Percentiles rank a stretch among this genome's conserved stretches.
These are phyloP conservation scores for Blastocystis sp. DNA, from an alignment of 352 stramenopile species.

Conservation along the genomic window DNA sequence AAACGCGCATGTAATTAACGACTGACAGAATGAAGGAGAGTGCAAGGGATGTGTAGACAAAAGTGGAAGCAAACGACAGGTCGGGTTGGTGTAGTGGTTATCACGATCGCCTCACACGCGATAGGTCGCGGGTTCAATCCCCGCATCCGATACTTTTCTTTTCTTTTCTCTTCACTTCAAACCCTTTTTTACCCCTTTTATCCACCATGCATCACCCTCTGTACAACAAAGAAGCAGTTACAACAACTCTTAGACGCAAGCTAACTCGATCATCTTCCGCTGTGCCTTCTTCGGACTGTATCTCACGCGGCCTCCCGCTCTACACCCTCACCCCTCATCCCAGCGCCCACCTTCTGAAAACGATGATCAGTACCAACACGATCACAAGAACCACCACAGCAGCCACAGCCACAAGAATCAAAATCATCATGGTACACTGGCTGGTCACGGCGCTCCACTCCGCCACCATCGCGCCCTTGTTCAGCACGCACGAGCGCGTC, in stretches of 20 bases:
- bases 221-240: conserved; percentile 8
- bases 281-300: conserved; percentile 29
- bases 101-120: conserved; percentile 45
- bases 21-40: too few relatives aligned
- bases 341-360: background rate
- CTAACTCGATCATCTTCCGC: conserved; percentile 45
- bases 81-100: conserved; percentile 49
- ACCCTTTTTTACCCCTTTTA: background rate
- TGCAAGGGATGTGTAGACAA: too few relatives aligned
- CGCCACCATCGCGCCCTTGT: background rate
- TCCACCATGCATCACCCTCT: background rate
- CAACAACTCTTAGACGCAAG: conserved; percentile 36
- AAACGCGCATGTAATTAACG: too few relatives aligned
- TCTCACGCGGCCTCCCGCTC: background rate
- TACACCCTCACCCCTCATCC: background rate
- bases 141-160: conserved; percentile 37
- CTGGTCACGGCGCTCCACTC: conserved; percentile 4
- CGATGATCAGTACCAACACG: conserved; percentile 26
- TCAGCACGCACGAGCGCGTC: background rate
- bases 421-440: conserved; percentile 22
- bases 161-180: background rate
- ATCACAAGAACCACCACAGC: conserved; percentile 37
- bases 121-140: conserved; percentile 54
- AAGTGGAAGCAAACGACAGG: background rate
- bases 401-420: conserved; percentile 34